A percentile compares a stretch with the other conserved stretches of the same genome.
These are phyloP conservation scores for Ogataea allantospora DNA, from an alignment of 805 yeast species.

Conservation along the genomic window DNA sequence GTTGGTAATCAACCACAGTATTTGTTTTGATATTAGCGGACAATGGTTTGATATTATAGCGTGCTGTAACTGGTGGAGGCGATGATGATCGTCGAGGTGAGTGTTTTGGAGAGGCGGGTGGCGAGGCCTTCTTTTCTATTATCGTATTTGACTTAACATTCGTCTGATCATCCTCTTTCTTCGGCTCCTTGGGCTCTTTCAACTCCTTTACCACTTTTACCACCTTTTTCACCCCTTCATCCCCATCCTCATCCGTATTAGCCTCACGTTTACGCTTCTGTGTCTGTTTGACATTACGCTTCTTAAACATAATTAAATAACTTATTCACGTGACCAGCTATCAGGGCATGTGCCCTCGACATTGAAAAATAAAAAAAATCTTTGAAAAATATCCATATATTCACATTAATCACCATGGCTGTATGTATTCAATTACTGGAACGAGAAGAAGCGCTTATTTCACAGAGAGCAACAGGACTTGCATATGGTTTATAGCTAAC, in stretches of 20 bases:
- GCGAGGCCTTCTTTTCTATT: slow-evolving; percentile 2
- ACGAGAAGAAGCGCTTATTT: background rate
- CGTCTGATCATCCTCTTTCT: background rate
- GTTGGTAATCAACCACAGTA: slow-evolving; percentile 79
- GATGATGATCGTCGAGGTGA: background rate
- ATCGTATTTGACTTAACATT: too few species aligned
- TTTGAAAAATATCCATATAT: slow-evolving; percentile 13
- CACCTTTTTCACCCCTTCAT: background rate
- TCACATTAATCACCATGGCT: slow-evolving; percentile 25
- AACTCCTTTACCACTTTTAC: background rate
- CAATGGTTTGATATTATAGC: slow-evolving; percentile 24
- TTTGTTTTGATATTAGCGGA: slow-evolving; percentile 57
- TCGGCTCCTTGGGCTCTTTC: too few species aligned
- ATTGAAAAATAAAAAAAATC: slow-evolving; percentile 6
- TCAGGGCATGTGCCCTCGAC: slow-evolving; percentile 9
- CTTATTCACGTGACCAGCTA: background rate
- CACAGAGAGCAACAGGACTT: too few species aligned
- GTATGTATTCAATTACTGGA: slow-evolving; percentile 20
- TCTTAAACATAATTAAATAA: slow-evolving; percentile 37
- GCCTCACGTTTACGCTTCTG: slow-evolving; percentile 10
- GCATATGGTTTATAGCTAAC: too few species aligned
- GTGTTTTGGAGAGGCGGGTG: background rate
- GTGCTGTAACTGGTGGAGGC: background rate
- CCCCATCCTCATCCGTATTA: background rate
- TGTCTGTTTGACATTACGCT: slow-evolving; percentile 28